Conservation (phyloP, 2,329 filamentous ascomycete genomes). For the Pseudocercospora musae region DNA sequence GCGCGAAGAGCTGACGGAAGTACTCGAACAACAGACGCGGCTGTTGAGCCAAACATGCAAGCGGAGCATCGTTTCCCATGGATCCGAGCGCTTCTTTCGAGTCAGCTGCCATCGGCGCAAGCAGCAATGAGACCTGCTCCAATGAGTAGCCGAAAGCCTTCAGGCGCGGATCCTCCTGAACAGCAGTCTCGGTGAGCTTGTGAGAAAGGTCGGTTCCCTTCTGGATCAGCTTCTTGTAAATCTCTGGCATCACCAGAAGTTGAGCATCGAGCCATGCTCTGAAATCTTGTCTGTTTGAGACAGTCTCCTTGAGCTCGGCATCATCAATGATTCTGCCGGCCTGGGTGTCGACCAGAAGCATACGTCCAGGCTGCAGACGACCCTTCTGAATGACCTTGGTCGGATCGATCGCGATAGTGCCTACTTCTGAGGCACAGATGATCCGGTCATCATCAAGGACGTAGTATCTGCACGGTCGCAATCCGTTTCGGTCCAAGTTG, state of each 20-base stretch:
- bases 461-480: constrained; percentile 94
- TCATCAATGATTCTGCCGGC: constrained; percentile 93
- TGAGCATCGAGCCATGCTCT: constrained; percentile 81
- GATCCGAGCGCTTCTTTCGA: constrained; percentile 96
- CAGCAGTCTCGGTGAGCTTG: constrained; percentile 63
- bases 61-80: constrained; percentile 94
- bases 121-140: constrained; percentile 86
- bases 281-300: constrained; percentile 85
- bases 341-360: constrained; percentile 91
- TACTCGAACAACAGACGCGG: constrained; percentile 91
- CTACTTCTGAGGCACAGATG: constrained; percentile 94
- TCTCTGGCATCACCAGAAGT: constrained; percentile 73
- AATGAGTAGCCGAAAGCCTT: constrained; percentile 91
- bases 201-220: constrained; percentile 62
- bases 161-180: constrained; percentile 82
- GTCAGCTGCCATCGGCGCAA: constrained; percentile 94
- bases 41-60: constrained; percentile 86
- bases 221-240: constrained; percentile 61
- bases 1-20: constrained; percentile 95
- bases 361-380: constrained; percentile 87
- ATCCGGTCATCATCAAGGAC: constrained; percentile 95
- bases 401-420: constrained; percentile 86
- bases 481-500: constrained; percentile 91
- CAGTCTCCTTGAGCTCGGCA: constrained; percentile 81
- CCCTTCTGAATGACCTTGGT: constrained; percentile 90